Evolutionary conservation across 352 stramenopile species (phyloP), one percentile per base, ranked within the genome.

Genomic region (Blastocystis sp.): DNA sequence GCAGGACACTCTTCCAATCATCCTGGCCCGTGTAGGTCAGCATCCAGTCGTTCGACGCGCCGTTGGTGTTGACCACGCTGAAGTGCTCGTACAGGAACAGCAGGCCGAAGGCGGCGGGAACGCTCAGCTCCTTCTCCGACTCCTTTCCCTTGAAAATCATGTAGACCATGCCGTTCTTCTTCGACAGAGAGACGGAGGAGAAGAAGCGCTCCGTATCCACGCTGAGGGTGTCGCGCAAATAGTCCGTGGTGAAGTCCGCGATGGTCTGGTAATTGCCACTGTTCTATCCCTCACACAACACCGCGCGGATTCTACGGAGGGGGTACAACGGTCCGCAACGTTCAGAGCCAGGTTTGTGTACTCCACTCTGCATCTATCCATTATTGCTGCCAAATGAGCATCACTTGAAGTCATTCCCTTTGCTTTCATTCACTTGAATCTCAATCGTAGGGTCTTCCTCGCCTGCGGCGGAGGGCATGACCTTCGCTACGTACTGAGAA

Each of bases 121-220:
- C 74, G 28, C 74, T 70, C 53, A 84, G 48, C 41, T 84, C 74
- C 28, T 84, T 84, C 74, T 48, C 56, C 21, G n/a, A 62, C 0
- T 81, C 21, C 17, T 65, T 45, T 43, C 19, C 41, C 14, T 34
- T 21, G 56, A 84, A 69, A 14, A 19, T 70, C 21, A 84, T 52
- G 38, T 84, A 84, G 11, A 84, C 48, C 66, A 69, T 53, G 11
- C 66, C 38, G 41, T 84, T 45, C 56, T 84, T 84, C 74, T 84
- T 84, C 14, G 56, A 62, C 74, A 84, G 53, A 14, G 19, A 9
- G 40, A 67, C 61, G 2, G 4, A 53, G 3, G 34, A 56, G 40
- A 59, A 67, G 19, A 60, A 4, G n/a, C 40, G 40, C 41, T 84
- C 74, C 9, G 43, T 61, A 19, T 84, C 74, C 11, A 84, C 23